Evolutionary conservation across 2,329 filamentous ascomycete genomes (phyloP), one percentile per base, ranked within the genome.

Genomic region (Pseudocercospora cruenta): DNA sequence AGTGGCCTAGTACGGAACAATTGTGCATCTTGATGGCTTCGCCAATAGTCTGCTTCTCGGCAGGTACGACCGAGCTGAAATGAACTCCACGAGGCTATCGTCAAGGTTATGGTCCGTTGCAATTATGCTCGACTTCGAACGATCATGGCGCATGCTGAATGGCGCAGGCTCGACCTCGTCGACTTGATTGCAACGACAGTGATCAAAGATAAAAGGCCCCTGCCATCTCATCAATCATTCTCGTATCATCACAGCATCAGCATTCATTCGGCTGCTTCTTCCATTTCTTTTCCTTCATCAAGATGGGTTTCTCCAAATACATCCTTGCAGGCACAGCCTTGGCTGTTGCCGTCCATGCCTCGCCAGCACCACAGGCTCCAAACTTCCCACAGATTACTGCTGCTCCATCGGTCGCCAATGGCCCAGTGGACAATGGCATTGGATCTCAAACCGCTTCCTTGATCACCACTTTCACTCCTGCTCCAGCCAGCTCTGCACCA

Each of bases 321-420:
- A 60, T 39, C 6, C 2, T 66, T 43, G 64, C 60, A 43, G 58
- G 64, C 21, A 63, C 64, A 31, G 69, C 66, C 22, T 53, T 70
- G 28, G 62, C 66, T 59, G 64, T 63, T 26, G 58, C 64, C 36
- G 66, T 65, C 26, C 60, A 55, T 39, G 69, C 67, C 28, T 64
- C 60, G 24, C 67, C 67, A 49, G 69, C 69, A 43, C 69, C 69
- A 12, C 69, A 69, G 31, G 58, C 63, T 43, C 67, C 69, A 31
- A 63, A 72, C 51, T 65, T 72, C 43, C 65, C 63, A 16, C 49
- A 49, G 22, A 66, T 73, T 16, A 63, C 62, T 33, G 65, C 68
- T 59, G 71, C 70, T 24, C 70, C 70, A 5, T 66, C 58, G 14
- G 64, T 72, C 8, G 60, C 71, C 19, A 60, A 60, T 16, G 71